Evolutionary conservation across 2,329 filamentous ascomycete species (phyloP).

Genomic region (Xylaria sp.): DNA sequence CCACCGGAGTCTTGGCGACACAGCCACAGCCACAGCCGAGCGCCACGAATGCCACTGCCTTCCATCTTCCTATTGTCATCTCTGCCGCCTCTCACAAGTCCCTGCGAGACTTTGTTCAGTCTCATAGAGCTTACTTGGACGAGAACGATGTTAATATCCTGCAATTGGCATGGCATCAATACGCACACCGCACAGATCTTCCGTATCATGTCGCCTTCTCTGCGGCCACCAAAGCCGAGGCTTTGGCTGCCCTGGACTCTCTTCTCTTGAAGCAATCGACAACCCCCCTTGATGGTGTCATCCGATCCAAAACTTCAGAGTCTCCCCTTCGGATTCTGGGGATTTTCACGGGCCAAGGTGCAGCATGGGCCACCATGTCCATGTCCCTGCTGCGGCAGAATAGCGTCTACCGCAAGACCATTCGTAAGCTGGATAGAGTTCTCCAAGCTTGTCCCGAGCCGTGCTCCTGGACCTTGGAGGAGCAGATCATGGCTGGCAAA

Average conservation of each 20-base stretch:
- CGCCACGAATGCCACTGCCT: neutral
- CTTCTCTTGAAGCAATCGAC: constrained; percentile 42
- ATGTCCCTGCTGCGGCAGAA: constrained; percentile 46
- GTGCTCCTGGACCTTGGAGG: constrained; percentile 51
- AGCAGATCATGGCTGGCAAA: constrained; percentile 49
- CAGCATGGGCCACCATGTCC: constrained; percentile 53
- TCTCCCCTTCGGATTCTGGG: constrained; percentile 47
- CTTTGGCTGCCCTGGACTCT: constrained; percentile 44
- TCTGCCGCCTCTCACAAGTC: constrained; percentile 54
- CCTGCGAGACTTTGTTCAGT: constrained; percentile 44
- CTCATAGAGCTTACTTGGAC: constrained; percentile 49
- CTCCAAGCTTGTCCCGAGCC: constrained; percentile 41
- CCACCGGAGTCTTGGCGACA: constrained; percentile 28
- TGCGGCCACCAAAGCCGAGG: constrained; percentile 39
- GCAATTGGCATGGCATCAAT: constrained; percentile 51
- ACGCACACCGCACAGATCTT: constrained; percentile 48
- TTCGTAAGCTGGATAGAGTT: constrained; percentile 50
- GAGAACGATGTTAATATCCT: constrained; percentile 31
- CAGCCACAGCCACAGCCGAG: constrained; percentile 24
- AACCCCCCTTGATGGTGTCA: constrained; percentile 28
- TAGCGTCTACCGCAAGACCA: constrained; percentile 50
- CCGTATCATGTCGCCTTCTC: constrained; percentile 49
- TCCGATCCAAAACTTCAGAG: constrained; percentile 40
- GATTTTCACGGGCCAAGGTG: constrained; percentile 53
- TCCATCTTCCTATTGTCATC: constrained; percentile 52